Evolutionary conservation across 2,329 filamentous ascomycete genomes (phyloP).

Genomic region (Pyrenophora teres): DNA sequence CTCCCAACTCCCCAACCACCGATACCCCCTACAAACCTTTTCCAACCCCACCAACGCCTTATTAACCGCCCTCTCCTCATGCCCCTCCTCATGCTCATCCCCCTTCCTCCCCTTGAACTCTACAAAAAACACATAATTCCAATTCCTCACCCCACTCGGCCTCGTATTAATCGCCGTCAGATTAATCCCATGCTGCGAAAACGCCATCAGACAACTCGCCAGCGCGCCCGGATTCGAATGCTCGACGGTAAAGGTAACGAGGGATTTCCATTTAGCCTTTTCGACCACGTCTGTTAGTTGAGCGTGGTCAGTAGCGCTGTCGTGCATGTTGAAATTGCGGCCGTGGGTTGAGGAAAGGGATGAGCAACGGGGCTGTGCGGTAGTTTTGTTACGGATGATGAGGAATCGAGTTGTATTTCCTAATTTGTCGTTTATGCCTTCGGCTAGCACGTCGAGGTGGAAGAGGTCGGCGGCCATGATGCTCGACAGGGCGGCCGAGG

Average conservation of each 20-base stretch:
- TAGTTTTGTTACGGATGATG: background rate
- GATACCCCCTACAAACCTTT: constrained; percentile 63
- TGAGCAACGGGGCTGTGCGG: too few species aligned
- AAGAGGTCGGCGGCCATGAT: constrained; percentile 71
- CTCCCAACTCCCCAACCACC: constrained; percentile 72
- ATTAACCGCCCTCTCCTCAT: constrained; percentile 58
- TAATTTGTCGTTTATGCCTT: constrained; percentile 71
- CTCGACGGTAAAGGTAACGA: constrained; percentile 80
- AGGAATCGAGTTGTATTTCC: constrained; percentile 84
- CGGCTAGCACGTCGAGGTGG: constrained; percentile 70
- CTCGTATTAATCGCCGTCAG: constrained; percentile 89
- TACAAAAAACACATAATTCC: constrained; percentile 94
- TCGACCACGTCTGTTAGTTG: background rate
- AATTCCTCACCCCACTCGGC: constrained; percentile 73
- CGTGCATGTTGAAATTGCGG: too few species aligned
- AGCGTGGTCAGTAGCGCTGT: too few species aligned
- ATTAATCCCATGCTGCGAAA: constrained; percentile 74
- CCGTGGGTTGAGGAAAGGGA: too few species aligned
- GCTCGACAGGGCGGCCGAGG: constrained; percentile 78
- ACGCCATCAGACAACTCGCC: constrained; percentile 78
- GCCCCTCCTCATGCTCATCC: constrained; percentile 59
- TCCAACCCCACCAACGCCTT: constrained; percentile 64
- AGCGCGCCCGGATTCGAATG: constrained; percentile 80
- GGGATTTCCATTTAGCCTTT: constrained; percentile 61
- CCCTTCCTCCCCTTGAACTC: constrained; percentile 76